Conservation (phyloP, 257 asterid genomes). For the Solanum ahanhuiri region DNA sequence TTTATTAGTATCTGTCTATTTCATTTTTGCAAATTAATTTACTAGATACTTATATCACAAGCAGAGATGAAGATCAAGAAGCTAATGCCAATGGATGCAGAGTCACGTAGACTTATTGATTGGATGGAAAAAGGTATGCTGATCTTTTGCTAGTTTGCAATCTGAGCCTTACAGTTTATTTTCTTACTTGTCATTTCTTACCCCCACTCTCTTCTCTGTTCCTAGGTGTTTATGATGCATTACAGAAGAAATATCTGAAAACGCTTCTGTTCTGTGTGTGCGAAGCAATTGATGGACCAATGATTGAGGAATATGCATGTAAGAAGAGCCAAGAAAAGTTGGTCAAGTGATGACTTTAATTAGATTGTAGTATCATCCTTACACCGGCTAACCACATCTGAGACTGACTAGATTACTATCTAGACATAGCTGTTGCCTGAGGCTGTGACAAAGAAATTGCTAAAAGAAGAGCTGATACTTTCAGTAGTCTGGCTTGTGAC, state of each 20-base stretch:
- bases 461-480: background rate
- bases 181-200: background rate
- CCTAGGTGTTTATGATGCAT: conserved; percentile 85
- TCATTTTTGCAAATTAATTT: conserved; percentile 1
- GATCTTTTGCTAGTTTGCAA: background rate
- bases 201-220: background rate
- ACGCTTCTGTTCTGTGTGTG: conserved; percentile 81
- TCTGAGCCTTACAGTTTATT: background rate
- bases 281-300: conserved; percentile 74
- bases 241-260: conserved; percentile 86
- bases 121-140: conserved; percentile 94
- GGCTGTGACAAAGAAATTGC: background rate
- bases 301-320: conserved; percentile 92
- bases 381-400: background rate
- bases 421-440: background rate
- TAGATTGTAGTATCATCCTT: background rate
- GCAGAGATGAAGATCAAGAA: conserved; percentile 95
- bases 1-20: background rate
- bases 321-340: conserved; percentile 12
- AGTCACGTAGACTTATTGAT: conserved; percentile 88
- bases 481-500: background rate
- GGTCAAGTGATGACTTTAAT: background rate
- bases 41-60: conserved; percentile 3
- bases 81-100: conserved; percentile 98
- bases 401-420: background rate